Percentiles rank a stretch among this genome's conserved stretches.
Evolutionary conservation across 352 stramenopile genomes (phyloP).

Genomic region (Globisporangium takayamanum): DNA sequence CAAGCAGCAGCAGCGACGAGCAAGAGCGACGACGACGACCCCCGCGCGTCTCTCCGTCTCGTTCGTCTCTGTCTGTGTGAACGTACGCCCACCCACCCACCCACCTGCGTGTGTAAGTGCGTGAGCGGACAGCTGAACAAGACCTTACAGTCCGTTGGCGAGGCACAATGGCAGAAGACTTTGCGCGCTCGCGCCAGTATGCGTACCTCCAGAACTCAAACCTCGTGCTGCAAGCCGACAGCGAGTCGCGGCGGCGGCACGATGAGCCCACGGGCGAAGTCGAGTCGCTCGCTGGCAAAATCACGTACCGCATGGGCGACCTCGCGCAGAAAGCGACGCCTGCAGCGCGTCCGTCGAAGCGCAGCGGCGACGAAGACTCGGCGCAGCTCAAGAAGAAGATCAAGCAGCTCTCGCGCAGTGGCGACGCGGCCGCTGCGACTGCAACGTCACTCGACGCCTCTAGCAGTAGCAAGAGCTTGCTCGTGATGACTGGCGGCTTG

Average conservation of each 20-base stretch:
- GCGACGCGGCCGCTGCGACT: neutral
- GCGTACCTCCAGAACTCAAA: conserved; percentile 93
- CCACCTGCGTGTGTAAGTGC: too few species aligned
- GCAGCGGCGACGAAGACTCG: conserved; percentile 28
- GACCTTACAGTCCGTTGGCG: neutral
- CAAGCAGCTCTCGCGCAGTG: conserved; percentile 35
- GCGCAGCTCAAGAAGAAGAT: conserved; percentile 67
- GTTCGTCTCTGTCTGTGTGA: neutral
- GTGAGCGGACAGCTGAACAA: neutral
- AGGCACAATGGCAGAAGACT: conserved; percentile 81
- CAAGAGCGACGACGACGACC: neutral
- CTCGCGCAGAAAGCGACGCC: conserved; percentile 60
- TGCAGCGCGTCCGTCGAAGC: conserved; percentile 31
- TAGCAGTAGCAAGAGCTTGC: conserved; percentile 22
- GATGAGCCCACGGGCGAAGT: conserved; percentile 86
- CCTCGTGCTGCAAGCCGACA: conserved; percentile 91
- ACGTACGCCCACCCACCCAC: too few species aligned
- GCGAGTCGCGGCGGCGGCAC: conserved; percentile 64
- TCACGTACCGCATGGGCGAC: conserved; percentile 83
- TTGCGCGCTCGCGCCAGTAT: conserved; percentile 87
- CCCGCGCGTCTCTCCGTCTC: neutral
- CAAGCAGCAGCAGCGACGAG: neutral
- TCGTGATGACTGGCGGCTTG: conserved; percentile 49
- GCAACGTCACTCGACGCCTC: conserved; percentile 1
- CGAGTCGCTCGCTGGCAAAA: conserved; percentile 72